These are phyloP conservation scores for Babjeviella inositovora DNA, from an alignment of 805 yeast species.

Conservation along the genomic window DNA sequence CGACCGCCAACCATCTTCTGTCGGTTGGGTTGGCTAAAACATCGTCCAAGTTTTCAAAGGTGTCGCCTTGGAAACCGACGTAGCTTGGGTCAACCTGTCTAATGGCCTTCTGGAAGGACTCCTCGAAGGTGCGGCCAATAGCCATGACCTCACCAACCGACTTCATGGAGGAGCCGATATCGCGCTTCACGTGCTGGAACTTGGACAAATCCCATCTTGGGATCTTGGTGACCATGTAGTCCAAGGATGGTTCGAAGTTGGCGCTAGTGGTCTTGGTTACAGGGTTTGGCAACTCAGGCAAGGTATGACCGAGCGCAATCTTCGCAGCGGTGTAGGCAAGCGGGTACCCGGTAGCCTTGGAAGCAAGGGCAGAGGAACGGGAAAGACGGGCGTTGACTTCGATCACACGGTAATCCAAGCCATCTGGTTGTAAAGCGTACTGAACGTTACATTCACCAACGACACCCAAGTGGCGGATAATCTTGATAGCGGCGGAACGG, in stretches of 20 bases:
- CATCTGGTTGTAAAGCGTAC: constrained; percentile 91
- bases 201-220: constrained; percentile 97
- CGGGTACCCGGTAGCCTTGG: constrained; percentile 98
- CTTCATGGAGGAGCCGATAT: constrained; percentile 92
- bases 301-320: constrained; percentile 85
- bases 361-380: constrained; percentile 94
- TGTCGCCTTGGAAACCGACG: constrained; percentile 82
- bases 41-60: constrained; percentile 61
- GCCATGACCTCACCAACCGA: constrained; percentile 99
- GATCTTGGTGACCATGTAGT: constrained; percentile 91
- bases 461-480: constrained; percentile 94
- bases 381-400: constrained; percentile 97
- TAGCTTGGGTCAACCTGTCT: constrained; percentile 90
- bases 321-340: constrained; percentile 98
- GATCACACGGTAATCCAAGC: constrained; percentile 88
- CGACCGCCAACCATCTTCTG: constrained; percentile 95
- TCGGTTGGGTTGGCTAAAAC: constrained; percentile 80
- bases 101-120: constrained; percentile 93
- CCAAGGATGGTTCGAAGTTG: constrained; percentile 92
- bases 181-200: constrained; percentile 89
- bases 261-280: constrained; percentile 95
- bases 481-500: constrained; percentile 93
- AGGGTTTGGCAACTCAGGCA: constrained; percentile 91
- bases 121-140: constrained; percentile 95
- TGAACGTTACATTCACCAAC: constrained; percentile 99